Evolutionary conservation across 352 stramenopile species (phyloP), one percentile per base, ranked within the genome.

Genomic region (Halophytophthora batemanensis): DNA sequence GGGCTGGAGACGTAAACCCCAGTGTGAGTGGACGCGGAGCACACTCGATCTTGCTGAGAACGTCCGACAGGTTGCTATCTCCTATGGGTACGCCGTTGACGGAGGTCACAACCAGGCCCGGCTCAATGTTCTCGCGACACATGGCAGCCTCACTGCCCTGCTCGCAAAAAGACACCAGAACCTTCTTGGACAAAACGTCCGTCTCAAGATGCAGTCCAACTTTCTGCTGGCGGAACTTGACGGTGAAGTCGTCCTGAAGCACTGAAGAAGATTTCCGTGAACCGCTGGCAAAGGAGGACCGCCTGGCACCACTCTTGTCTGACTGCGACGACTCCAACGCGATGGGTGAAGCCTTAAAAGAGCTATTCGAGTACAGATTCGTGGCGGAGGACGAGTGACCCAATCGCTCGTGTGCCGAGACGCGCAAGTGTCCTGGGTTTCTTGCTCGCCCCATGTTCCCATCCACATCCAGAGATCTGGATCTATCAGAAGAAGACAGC

Each of bases 161-260:
- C 28, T 92, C 78, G 19, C 76, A 90, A 35, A 68, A 69, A 14
- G 74, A 69, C 2, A 92, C 74, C 3, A 85, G 50, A 13, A 87
- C 67, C 22, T 75, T 70, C 57, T 74, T 87, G 1, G 70, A 79
- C 44, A 70, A 75, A 14, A 86, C 8, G 38, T 88, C 74, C 2
- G 67, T 78, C 53, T 89, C 75, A n/a, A 92, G 53, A 52, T 86
- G 78, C 15, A 92, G 59, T 0, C 81, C 81, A 40, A 86, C 75
- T 21, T 76, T 75, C 25, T 82, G 53, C 48, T 86, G 74, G 17
- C 59, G 51, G 45, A 92, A 92, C n/a, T 68, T 43, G 14, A 92
- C 45, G 0, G 49, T 50, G 56, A 90, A 77, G 28, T 89, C 76
- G 37, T 80, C 70, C 10, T 75, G 66, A 1, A 72, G 29, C 8